Evolutionary conservation across 768 basidiomycete species (phyloP).

Genomic region (Leccinum rimulosum): DNA sequence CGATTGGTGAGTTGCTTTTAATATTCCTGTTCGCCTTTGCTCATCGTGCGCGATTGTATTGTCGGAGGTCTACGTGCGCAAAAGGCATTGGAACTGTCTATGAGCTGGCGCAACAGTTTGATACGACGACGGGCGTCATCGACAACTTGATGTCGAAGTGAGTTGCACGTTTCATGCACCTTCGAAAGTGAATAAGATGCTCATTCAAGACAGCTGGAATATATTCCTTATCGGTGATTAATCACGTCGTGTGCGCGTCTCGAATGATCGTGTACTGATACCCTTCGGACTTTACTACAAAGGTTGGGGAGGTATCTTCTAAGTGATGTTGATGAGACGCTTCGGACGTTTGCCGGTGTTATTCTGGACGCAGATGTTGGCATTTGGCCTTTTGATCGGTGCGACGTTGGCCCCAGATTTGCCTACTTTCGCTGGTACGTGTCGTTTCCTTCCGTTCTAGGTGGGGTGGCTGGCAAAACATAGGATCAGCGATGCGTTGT

Average conservation of each 20-base stretch:
- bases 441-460: background rate
- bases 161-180: background rate
- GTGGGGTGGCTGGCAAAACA: background rate
- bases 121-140: conserved; percentile 46
- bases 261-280: conserved; percentile 4
- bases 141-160: conserved; percentile 49
- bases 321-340: conserved; percentile 30
- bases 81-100: conserved; percentile 51
- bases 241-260: background rate
- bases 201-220: conserved; percentile 37
- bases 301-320: conserved; percentile 33
- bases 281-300: background rate
- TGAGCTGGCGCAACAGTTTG: conserved; percentile 41
- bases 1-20: conserved; percentile 38
- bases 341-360: conserved; percentile 30
- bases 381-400: conserved; percentile 48
- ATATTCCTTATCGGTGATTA: conserved; percentile 44
- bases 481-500: conserved; percentile 30
- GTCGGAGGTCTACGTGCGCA: background rate
- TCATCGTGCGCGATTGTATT: background rate
- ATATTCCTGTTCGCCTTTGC: too few species aligned
- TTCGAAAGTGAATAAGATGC: background rate
- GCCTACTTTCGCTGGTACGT: conserved; percentile 44
- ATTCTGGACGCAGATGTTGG: conserved; percentile 37
- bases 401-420: conserved; percentile 51